These are phyloP conservation scores for Neonectria hederae DNA, from an alignment of 2,329 filamentous ascomycete species.

Conservation along the genomic window DNA sequence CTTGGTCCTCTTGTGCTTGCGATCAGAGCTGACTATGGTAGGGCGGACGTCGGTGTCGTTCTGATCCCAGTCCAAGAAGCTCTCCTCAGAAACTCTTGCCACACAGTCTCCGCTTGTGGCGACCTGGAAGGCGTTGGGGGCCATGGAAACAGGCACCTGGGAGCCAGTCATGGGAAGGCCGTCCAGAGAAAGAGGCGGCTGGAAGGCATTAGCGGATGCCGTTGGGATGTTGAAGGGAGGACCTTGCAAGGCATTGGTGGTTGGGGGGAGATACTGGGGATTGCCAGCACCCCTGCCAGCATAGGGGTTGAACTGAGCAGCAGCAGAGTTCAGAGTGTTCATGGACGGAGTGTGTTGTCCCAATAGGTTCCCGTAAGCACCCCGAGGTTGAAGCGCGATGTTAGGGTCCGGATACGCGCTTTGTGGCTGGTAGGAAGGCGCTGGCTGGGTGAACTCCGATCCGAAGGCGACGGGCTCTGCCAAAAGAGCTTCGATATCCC, in stretches of 20 bases:
- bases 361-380: neutral
- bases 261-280: neutral
- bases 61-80: neutral
- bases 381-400: neutral
- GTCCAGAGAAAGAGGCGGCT: neutral
- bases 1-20: neutral
- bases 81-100: neutral
- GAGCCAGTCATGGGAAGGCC: neutral
- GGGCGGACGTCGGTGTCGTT: neutral
- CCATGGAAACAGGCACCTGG: neutral
- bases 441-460: neutral
- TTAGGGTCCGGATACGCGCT: neutral
- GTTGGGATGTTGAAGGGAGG: neutral
- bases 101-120: too few species aligned
- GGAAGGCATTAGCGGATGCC: neutral
- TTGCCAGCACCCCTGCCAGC: neutral
- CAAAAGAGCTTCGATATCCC: neutral
- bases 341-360: neutral
- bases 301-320: neutral
- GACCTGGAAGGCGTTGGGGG: neutral
- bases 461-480: neutral
- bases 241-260: neutral
- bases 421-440: neutral
- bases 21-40: neutral
- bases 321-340: neutral